Conservation (phyloP, 208 protist genomes). For the Trypanosomatidae sp. region DNA sequence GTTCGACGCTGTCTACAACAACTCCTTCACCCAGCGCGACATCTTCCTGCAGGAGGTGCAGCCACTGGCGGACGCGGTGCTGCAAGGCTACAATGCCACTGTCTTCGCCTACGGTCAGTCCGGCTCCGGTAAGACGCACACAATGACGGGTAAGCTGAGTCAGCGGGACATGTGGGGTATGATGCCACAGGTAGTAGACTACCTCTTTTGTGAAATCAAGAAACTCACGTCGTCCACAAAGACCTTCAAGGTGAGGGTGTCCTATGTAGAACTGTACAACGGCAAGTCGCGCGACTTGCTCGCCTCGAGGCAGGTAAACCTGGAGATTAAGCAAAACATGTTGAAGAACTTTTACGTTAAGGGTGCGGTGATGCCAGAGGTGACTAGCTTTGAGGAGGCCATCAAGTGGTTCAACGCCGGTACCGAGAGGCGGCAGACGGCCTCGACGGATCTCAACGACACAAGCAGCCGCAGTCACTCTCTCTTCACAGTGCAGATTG, state of each 20-base stretch:
- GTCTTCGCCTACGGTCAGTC: conserved; percentile 94
- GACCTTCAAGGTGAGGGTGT: conserved; percentile 88
- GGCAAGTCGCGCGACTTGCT: conserved; percentile 89
- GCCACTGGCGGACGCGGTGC: conserved; percentile 81
- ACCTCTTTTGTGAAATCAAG: conserved; percentile 87
- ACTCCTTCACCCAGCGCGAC: conserved; percentile 91
- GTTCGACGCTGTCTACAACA: conserved; percentile 93
- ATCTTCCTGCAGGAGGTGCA: conserved; percentile 91
- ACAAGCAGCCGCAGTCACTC: conserved; percentile 91
- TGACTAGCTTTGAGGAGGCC: conserved; percentile 81
- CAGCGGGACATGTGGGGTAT: conserved; percentile 85
- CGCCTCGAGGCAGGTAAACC: conserved; percentile 69
- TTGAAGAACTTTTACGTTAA: conserved; percentile 93
- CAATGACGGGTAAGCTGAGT: conserved; percentile 88
- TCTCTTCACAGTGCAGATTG: conserved; percentile 89
- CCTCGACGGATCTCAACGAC: conserved; percentile 91
- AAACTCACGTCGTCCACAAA: conserved; percentile 81
- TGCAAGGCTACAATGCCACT: conserved; percentile 93
- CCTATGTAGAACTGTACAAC: conserved; percentile 92
- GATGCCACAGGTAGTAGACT: conserved; percentile 90
- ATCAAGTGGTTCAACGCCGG: conserved; percentile 89
- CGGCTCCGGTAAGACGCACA: conserved; percentile 92
- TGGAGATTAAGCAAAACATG: conserved; percentile 93
- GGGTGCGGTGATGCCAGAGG: conserved; percentile 89
- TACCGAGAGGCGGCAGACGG: conserved; percentile 87